These are phyloP conservation scores for Sarocladium oryzae DNA, from an alignment of 2,329 filamentous ascomycete species.

Conservation along the genomic window DNA sequence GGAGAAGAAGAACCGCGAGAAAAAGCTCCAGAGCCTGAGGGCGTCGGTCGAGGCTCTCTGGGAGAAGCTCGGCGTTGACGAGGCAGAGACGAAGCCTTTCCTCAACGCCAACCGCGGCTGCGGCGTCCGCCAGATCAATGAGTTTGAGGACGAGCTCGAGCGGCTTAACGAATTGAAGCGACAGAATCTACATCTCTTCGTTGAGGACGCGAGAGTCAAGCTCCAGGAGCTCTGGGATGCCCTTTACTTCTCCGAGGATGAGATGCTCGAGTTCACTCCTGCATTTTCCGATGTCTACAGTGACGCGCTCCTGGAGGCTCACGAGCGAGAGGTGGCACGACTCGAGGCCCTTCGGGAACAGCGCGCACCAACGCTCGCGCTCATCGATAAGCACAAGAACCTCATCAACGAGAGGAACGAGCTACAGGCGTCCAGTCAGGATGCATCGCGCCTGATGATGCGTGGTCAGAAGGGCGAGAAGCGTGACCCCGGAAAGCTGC, in stretches of 20 bases:
- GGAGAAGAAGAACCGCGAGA: slow-evolving; percentile 83
- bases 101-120: slow-evolving; percentile 83
- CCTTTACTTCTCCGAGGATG: slow-evolving; percentile 91
- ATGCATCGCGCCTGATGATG: slow-evolving; percentile 86
- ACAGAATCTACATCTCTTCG: slow-evolving; percentile 91
- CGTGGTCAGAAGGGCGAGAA: slow-evolving; percentile 90
- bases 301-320: slow-evolving; percentile 87
- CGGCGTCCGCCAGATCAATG: slow-evolving; percentile 85
- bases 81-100: slow-evolving; percentile 77
- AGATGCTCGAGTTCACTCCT: slow-evolving; percentile 97
- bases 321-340: slow-evolving; percentile 82
- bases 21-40: slow-evolving; percentile 67
- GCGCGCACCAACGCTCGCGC: slow-evolving; percentile 71
- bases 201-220: slow-evolving; percentile 86
- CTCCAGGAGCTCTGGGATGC: slow-evolving; percentile 94
- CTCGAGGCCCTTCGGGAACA: slow-evolving; percentile 80
- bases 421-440: slow-evolving; percentile 83
- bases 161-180: slow-evolving; percentile 87
- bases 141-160: slow-evolving; percentile 85
- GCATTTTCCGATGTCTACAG: slow-evolving; percentile 97
- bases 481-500: slow-evolving; percentile 86
- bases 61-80: slow-evolving; percentile 80
- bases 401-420: slow-evolving; percentile 83
- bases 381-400: slow-evolving; percentile 77
- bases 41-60: slow-evolving; percentile 77